Base-by-base conservation (phyloP, 1,284 basidiomycete species). In the Malassezia furfur region DNA sequence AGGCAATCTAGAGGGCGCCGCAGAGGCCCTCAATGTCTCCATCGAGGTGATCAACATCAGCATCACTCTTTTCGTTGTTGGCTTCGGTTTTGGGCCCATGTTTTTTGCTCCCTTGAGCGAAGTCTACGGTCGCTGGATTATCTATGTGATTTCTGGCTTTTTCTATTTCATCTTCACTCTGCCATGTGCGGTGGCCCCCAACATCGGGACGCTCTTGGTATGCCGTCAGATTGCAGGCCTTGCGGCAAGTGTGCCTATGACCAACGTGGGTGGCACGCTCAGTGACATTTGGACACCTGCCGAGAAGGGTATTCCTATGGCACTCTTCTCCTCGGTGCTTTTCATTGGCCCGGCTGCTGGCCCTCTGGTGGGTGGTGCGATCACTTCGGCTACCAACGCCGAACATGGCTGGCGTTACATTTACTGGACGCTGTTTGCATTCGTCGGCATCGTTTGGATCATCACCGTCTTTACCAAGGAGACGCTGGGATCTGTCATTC, bases 401-500 rank as follows among this genome's bases (percentile, higher is more conserved):
- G 15, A 5, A 4, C 8, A 19, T 9, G 30, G 30, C 9, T 88
- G 84, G 83, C 78, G 83, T 38, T 87, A 85, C 85, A 66, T 84
- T 10, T 89, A 84, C 77, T 88, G 85, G 85, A 78, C 86, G 36
- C 74, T 86, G 35, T 79, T 84, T 12, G 79, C 82, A 31, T 88
- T 88, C 65, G 77, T 79, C 19, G 80, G 79, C 30, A 61, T 77
- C 19, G 79, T 78, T 61, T 77, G 79, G 57, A 21, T 82, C 12
- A 54, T 81, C 22, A 81, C 86, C 59, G 46, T 86, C 35, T 79
- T 89, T 52, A 82, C 83, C 2, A 74, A 91, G 0, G 88, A 91
- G 76, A 88, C 88, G 0, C 85, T 79, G 56, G 74, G 76, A 0
- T 79, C 79, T 1, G 70, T 69, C 41, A 72, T 89, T 10, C 78